Conservation (phyloP, 352 stramenopile genomes). For the Globisporangium uncinulatum region DNA sequence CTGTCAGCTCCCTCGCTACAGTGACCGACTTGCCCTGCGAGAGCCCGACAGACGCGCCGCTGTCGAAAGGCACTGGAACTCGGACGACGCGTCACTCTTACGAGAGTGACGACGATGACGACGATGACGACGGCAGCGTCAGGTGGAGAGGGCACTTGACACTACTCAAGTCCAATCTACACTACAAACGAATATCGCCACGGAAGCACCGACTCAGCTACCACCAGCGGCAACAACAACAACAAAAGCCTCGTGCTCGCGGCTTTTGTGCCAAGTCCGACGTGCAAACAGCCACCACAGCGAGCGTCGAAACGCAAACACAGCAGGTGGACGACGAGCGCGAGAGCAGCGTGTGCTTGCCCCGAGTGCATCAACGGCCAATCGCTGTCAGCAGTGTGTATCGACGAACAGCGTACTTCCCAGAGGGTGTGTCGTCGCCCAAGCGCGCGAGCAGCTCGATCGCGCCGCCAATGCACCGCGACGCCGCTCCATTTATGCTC, state of each 20-base stretch:
- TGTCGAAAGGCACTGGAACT: background rate
- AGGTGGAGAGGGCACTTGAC: slow-evolving; percentile 35
- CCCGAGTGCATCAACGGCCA: background rate
- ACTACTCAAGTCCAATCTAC: slow-evolving; percentile 26
- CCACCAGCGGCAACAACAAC: background rate
- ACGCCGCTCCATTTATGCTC: slow-evolving; percentile 11
- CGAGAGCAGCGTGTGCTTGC: background rate
- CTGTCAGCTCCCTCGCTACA: background rate
- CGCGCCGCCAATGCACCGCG: background rate
- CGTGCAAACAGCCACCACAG: background rate
- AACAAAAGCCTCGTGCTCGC: background rate
- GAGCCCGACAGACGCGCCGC: background rate
- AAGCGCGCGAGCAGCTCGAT: slow-evolving; percentile 2
- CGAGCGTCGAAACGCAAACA: background rate
- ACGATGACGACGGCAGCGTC: slow-evolving; percentile 4
- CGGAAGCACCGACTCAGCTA: slow-evolving; percentile 7
- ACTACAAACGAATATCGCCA: slow-evolving; percentile 25
- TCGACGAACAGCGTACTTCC: background rate
- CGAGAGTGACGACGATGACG: background rate
- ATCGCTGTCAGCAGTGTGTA: background rate
- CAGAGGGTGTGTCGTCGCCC: background rate
- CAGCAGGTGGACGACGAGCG: background rate
- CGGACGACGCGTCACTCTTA: background rate
- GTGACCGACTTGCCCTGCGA: background rate
- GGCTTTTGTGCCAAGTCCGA: background rate